A percentile compares a stretch with the other conserved stretches of the same genome.
Conservation (phyloP, 768 basidiomycete genomes). For the Mrakia hoshinonis region DNA sequence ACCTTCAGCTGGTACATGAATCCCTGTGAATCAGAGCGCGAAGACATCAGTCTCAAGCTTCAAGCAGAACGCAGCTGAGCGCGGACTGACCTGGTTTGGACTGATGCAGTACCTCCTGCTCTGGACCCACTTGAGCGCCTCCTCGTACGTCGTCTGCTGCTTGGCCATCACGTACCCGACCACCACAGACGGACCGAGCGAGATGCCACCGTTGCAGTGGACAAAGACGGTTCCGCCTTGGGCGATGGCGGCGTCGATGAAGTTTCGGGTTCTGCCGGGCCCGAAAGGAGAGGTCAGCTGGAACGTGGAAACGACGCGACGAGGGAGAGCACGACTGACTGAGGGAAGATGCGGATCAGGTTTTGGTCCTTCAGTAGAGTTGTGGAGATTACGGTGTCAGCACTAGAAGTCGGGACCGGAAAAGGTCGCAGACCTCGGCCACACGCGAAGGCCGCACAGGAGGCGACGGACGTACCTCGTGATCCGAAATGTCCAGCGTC, state of each 20-base stretch:
- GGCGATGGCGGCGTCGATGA: slow-evolving; percentile 59
- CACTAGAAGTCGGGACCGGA: neutral
- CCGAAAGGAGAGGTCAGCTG: neutral
- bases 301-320: neutral
- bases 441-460: neutral
- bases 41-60: neutral
- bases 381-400: neutral
- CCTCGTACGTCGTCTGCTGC: slow-evolving; percentile 72
- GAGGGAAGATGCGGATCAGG: slow-evolving; percentile 79
- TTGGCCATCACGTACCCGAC: slow-evolving; percentile 91
- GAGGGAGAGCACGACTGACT: slow-evolving; percentile 45
- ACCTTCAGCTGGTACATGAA: slow-evolving; percentile 90
- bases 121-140: slow-evolving; percentile 77
- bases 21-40: slow-evolving; percentile 35
- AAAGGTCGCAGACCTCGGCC: neutral
- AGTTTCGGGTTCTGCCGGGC: slow-evolving; percentile 31
- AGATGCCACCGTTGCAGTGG: slow-evolving; percentile 89
- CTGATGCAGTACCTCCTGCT: slow-evolving; percentile 88
- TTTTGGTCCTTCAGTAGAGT: slow-evolving; percentile 64
- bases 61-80: too few species aligned
- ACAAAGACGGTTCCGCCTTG: slow-evolving; percentile 68
- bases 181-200: slow-evolving; percentile 76
- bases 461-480: slow-evolving; percentile 45
- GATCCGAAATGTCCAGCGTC: slow-evolving; percentile 78
- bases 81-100: slow-evolving; percentile 56